phyloP scores from a whole-genome alignment of 352 stramenopile genomes.

The Globisporangium paroecandrum region DNA sequence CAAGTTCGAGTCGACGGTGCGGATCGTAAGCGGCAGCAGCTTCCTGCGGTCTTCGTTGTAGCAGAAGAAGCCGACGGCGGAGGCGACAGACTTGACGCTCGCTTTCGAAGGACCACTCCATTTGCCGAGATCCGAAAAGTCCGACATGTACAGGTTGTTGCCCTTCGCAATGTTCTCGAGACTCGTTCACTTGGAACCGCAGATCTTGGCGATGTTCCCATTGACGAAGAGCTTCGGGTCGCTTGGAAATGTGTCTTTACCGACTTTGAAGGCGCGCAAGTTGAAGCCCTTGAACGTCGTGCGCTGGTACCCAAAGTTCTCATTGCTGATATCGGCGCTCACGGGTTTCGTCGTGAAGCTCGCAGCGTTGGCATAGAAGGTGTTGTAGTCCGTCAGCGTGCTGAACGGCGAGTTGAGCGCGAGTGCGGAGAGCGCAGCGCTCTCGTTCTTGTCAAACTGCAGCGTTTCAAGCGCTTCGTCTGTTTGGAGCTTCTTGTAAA shows the following conservation, averaged over 20 bases:
- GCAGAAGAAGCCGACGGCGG: conserved; percentile 42
- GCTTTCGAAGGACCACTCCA: conserved; percentile 24
- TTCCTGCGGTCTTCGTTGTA: conserved; percentile 23
- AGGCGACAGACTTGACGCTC: conserved; percentile 35
- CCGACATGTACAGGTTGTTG: conserved; percentile 34
- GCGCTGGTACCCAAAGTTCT: conserved; percentile 35
- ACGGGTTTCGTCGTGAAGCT: conserved; percentile 9
- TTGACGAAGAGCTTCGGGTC: conserved; percentile 24
- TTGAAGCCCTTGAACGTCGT: conserved; percentile 46
- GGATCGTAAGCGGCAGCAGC: conserved; percentile 44
- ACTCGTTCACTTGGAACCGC: conserved; percentile 21
- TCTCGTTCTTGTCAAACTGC: conserved; percentile 7
- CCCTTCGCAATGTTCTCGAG: neutral
- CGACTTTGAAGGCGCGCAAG: conserved; percentile 20
- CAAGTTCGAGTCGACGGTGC: conserved; percentile 33
- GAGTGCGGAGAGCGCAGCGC: neutral
- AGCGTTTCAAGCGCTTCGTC: neutral
- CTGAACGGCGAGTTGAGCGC: conserved; percentile 12
- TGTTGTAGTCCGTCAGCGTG: conserved; percentile 7
- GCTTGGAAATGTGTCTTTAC: conserved; percentile 12
- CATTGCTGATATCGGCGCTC: conserved; percentile 35
- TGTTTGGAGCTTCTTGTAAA: conserved; percentile 9
- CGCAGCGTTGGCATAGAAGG: conserved; percentile 10
- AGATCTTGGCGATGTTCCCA: conserved; percentile 29
- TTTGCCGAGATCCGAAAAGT: conserved; percentile 30